These are phyloP conservation scores for Tillandsia fasciculata DNA, from an alignment of 176 grass and related monocot genomes.

Conservation along the genomic window DNA sequence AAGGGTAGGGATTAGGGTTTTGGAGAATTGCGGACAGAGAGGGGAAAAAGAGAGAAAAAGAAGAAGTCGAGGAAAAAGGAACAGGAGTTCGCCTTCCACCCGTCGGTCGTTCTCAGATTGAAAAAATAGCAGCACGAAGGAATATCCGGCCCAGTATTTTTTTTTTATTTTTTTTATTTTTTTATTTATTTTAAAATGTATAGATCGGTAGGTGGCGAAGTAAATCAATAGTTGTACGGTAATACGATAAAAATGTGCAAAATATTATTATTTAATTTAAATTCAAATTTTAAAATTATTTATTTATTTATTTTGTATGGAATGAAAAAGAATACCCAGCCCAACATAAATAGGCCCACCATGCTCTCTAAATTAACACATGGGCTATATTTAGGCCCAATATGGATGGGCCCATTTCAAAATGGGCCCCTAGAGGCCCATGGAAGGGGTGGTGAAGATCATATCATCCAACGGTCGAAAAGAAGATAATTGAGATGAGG, in stretches of 20 bases:
- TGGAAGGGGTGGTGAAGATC: background rate
- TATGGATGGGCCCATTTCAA: background rate
- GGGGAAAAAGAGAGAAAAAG: background rate
- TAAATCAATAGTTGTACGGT: background rate
- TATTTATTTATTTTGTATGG: too few relatives aligned
- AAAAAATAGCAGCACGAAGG: background rate
- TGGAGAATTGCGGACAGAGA: background rate
- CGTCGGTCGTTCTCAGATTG: slow-evolving; percentile 11
- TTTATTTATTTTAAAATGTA: background rate
- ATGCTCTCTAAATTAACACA: slow-evolving; percentile 1
- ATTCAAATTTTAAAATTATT: too few relatives aligned
- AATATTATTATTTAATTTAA: too few relatives aligned
- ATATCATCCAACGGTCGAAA: background rate
- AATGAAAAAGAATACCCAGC: too few relatives aligned
- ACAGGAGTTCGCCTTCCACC: background rate
- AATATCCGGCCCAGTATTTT: background rate
- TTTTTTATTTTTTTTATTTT: slow-evolving; percentile 3
- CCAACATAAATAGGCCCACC: background rate
- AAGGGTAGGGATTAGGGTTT: background rate
- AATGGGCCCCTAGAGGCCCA: background rate
- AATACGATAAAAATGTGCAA: background rate
- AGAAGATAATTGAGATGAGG: background rate
- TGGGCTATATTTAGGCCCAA: background rate
- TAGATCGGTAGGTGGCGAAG: background rate
- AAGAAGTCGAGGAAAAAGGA: background rate